Conservation (phyloP, 176 grass and related monocot genomes). For the Elaeis guineensis region DNA sequence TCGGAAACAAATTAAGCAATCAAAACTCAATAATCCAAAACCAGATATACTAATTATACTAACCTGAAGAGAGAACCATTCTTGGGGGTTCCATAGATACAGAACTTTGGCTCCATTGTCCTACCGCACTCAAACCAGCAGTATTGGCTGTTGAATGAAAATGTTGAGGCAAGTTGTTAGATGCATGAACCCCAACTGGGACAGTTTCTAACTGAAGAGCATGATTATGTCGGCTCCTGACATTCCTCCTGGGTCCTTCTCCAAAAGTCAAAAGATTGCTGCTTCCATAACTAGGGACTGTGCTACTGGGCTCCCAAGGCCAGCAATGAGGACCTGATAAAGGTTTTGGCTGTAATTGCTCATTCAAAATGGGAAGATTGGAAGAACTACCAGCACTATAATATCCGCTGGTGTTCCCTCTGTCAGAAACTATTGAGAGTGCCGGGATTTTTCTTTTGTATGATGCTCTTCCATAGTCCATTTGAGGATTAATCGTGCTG, state of each 20-base stretch:
- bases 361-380: constrained; percentile 20
- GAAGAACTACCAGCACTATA: constrained; percentile 52
- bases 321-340: constrained; percentile 17
- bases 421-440: constrained; percentile 5
- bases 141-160: constrained; percentile 28
- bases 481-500: not conserved
- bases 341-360: constrained; percentile 23
- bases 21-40: constrained; percentile 1
- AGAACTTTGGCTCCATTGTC: constrained; percentile 22
- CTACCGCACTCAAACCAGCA: constrained; percentile 3
- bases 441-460: constrained; percentile 37
- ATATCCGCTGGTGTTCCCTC: constrained; percentile 20
- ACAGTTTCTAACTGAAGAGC: constrained; percentile 22
- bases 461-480: constrained; percentile 26
- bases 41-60: not conserved
- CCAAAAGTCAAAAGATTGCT: constrained; percentile 18
- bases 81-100: constrained; percentile 12
- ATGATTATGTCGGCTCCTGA: constrained; percentile 34
- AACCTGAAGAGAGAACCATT: constrained; percentile 39
- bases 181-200: constrained; percentile 11
- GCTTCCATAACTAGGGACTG: constrained; percentile 24
- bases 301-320: constrained; percentile 25
- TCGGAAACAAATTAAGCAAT: constrained; percentile 8
- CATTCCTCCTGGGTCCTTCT: constrained; percentile 54
- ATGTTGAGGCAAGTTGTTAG: not conserved